Evolutionary conservation across 768 basidiomycete genomes (phyloP), one percentile per base, ranked within the genome.

Genomic region (Psilocybe tampanensis): DNA sequence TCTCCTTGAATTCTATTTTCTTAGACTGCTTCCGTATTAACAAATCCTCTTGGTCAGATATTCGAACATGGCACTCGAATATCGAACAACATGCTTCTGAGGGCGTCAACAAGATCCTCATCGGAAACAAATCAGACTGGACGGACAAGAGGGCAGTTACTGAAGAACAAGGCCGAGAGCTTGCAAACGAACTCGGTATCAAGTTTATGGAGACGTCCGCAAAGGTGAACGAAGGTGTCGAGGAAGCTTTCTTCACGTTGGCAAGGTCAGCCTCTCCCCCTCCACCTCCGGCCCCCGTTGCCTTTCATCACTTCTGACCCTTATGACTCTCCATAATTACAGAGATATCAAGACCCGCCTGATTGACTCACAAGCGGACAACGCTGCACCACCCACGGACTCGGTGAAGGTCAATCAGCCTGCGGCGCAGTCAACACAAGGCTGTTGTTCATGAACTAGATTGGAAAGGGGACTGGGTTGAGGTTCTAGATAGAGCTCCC

Each of bases 51-150:
- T 23, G 33, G 55, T 33, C 68, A 98, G 96, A 98, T 78, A 95
- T 98, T 73, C 92, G 95, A 63, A 96, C 94, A 63, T 98, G 97
- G 97, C 93, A 98, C 74, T 76, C 89, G 33, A 98, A 98, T 72
- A 95, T 98, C 63, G 97, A 98, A 74, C 96, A 98, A 70, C 95
- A 98, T 70, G 97, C 97, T 34, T 97, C 96, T 1, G 94, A 98
- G 63, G 95, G 94, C 34, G 97, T 98, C 62, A 98, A 98, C 86
- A 98, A 98, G 86, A 93, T 99, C 59, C 86, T 98, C 51, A 92
- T 98, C 63, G 97, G 97, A 36, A 99, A 99, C 80, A 99, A 99
- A 75, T 98, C 92, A 43, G 97, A 99, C 73, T 97, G 95, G 94
- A 86, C 88, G 54, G 96, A 98, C 74, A 98, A 97, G 79, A 86